Conservation (phyloP, 2,329 filamentous ascomycete genomes). For the Lecanicillium sp. region DNA sequence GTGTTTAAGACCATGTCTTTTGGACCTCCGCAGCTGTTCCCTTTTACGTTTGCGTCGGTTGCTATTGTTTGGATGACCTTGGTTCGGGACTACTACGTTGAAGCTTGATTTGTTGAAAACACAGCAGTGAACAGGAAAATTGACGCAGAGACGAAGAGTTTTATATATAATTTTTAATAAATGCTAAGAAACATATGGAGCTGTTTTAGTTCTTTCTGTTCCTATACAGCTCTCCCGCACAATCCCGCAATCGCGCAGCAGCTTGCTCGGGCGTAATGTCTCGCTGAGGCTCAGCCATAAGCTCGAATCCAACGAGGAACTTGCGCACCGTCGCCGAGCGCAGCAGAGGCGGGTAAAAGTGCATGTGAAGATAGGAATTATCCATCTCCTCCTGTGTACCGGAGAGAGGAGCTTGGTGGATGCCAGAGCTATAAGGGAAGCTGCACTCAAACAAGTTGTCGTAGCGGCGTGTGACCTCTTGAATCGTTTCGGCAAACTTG, state of each 20-base stretch:
- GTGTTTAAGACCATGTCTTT: constrained; percentile 68
- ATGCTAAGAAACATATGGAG: not conserved
- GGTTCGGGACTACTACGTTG: constrained; percentile 65
- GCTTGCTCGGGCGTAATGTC: constrained; percentile 98
- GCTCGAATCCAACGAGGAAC: constrained; percentile 92
- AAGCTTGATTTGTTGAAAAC: no score
- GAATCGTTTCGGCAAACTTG: constrained; percentile 72
- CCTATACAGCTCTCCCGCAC: constrained; percentile 77
- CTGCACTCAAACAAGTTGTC: constrained; percentile 96
- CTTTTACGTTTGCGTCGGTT: constrained; percentile 41
- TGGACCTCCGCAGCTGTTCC: constrained; percentile 46
- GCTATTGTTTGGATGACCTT: constrained; percentile 53
- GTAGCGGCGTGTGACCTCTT: constrained; percentile 83
- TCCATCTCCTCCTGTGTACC: constrained; percentile 78
- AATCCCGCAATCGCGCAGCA: constrained; percentile 64
- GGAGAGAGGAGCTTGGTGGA: constrained; percentile 87
- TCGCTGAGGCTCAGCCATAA: constrained; percentile 94
- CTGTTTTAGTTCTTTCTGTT: constrained; percentile 30
- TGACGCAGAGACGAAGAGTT: no score
- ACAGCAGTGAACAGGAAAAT: no score
- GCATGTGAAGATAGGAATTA: constrained; percentile 86
- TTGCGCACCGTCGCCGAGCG: constrained; percentile 91
- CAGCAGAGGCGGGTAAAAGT: constrained; percentile 92
- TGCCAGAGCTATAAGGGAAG: constrained; percentile 94
- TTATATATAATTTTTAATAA: no score